Evolutionary conservation across 1,284 basidiomycete genomes (phyloP).

Genomic region (Papiliotrema terrestris): DNA sequence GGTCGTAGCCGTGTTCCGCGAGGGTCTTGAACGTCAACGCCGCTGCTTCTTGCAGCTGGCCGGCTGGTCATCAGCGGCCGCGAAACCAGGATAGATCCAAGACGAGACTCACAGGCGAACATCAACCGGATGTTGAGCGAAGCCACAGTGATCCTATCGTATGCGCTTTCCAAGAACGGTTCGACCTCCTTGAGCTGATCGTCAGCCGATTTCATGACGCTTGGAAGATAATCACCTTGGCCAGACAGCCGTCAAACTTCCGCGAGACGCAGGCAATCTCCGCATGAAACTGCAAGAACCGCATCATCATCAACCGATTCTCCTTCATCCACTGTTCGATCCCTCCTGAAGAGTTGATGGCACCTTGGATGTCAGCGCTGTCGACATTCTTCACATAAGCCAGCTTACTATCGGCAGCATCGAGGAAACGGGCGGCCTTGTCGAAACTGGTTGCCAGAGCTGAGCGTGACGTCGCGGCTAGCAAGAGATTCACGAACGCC

Average conservation of each 20-base stretch:
- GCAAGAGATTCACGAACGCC: constrained; percentile 14
- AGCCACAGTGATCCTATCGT: constrained; percentile 20
- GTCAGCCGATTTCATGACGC: neutral
- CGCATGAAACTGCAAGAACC: constrained; percentile 14
- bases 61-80: constrained; percentile 3
- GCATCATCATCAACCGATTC: constrained; percentile 15
- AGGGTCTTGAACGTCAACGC: constrained; percentile 12
- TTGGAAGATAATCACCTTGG: constrained; percentile 17
- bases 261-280: constrained; percentile 25
- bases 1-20: constrained; percentile 23
- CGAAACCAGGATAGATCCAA: neutral
- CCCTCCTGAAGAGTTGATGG: constrained; percentile 22
- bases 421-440: constrained; percentile 17
- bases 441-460: constrained; percentile 19
- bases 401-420: constrained; percentile 14
- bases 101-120: constrained; percentile 10
- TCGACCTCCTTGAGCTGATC: constrained; percentile 13
- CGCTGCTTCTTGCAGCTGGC: constrained; percentile 12
- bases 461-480: constrained; percentile 16
- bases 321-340: constrained; percentile 10
- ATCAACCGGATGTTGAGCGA: constrained; percentile 22
- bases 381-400: neutral
- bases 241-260: constrained; percentile 14
- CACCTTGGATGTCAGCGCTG: constrained; percentile 4
- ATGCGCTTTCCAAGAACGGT: constrained; percentile 13